Evolutionary conservation across 371 early-diverging fungal genomes (phyloP), one percentile per base, ranked within the genome.

Genomic region (Choanephora cucurbitarum): DNA sequence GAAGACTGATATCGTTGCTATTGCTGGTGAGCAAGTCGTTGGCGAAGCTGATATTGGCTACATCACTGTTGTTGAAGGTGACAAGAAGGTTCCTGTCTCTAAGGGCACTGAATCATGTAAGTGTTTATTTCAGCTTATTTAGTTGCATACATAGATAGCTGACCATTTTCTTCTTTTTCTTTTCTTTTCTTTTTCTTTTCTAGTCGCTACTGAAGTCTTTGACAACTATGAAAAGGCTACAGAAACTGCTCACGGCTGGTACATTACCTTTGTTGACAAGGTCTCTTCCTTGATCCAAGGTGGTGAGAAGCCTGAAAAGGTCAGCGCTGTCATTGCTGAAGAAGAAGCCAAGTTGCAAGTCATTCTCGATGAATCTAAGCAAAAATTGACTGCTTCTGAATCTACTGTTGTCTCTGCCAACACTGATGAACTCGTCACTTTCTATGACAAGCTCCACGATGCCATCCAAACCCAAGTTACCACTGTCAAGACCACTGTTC

Each of bases 71-170:
- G 28, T 81, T 17, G 84, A 83, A 34, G 67, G 84, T 55, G 85
- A 86, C 49, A 68, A 74, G 18, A 56, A 53, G 11, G 82, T 83
- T 47, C 72, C 81, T 1, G 69, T 77, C 28, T 74, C 87, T 15
- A 73, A 75, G 47, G 64, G 37, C 14, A 37, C 37, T 37, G 37
- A 37, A 37, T 37, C 37, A 37, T 37, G 37, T 37, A 37, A 37
- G 37, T 37, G 28, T 28, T 28, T 28, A 28, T 28, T 28, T 28
- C 28, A 28, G 28, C 28, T 28, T 28, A 7, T 28, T 28, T 28
- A 28, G 28, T 28, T 28, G 28, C 28, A 37, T 37, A 11, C 14
- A 37, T 37, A 37, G 7, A 37, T 37, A 37, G 10, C 9, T 37
- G 14, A 14, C 37, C 9, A 37, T 13, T 11, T 43, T 8, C 3